Evolutionary conservation across 2,329 filamentous ascomycete species (phyloP).

Genomic region (Ophiostoma novo-ulmi): DNA sequence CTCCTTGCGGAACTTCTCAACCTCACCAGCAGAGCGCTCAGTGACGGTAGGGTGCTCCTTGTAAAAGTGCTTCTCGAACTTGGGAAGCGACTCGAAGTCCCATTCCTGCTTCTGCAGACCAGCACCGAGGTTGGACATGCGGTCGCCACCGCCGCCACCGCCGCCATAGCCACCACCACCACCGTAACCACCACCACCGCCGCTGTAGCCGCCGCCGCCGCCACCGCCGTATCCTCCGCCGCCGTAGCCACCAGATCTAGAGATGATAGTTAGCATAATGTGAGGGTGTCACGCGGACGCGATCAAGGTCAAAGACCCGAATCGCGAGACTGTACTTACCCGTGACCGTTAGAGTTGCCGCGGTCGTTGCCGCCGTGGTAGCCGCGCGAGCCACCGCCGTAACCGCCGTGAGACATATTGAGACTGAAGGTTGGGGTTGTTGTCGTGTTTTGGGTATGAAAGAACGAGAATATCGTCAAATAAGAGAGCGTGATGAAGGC

Average conservation of each 20-base stretch:
- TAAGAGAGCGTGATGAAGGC: background rate
- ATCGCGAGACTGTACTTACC: slow-evolving; percentile 3
- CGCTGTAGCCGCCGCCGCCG: slow-evolving; percentile 35
- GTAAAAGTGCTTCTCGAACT: slow-evolving; percentile 99
- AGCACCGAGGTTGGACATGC: slow-evolving; percentile 87
- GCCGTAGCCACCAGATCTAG: slow-evolving; percentile 33
- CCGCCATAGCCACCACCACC: slow-evolving; percentile 32
- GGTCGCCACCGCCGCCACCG: slow-evolving; percentile 72
- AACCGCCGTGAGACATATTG: slow-evolving; percentile 41
- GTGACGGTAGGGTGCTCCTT: slow-evolving; percentile 83
- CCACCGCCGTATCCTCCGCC: slow-evolving; percentile 38
- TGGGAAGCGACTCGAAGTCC: slow-evolving; percentile 71
- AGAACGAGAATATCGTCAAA: background rate
- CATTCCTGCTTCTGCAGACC: slow-evolving; percentile 83
- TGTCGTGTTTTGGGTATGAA: slow-evolving; percentile 5
- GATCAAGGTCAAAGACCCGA: background rate
- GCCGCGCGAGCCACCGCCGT: slow-evolving; percentile 38
- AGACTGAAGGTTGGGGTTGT: slow-evolving; percentile 10
- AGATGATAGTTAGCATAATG: background rate
- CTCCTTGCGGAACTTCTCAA: slow-evolving; percentile 81
- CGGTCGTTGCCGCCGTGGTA: slow-evolving; percentile 40
- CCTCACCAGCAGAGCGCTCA: slow-evolving; percentile 67
- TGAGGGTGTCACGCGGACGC: background rate
- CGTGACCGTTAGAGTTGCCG: slow-evolving; percentile 33
- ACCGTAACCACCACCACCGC: slow-evolving; percentile 41